Conservation (phyloP, 331 rosid species). For the Phaseolus coccineus region DNA sequence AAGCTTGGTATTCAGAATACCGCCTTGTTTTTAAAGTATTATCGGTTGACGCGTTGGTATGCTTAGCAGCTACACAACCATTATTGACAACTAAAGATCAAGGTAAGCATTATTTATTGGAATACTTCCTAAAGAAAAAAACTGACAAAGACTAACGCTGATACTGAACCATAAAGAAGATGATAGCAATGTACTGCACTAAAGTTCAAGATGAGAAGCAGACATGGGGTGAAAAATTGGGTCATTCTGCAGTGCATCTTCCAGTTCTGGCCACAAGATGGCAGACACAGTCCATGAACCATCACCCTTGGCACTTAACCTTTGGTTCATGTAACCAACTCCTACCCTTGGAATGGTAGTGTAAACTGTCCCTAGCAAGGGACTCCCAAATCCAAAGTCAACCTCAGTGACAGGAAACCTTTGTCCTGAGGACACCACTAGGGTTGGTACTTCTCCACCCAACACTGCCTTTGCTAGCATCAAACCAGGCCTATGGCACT, state of each 20-base stretch:
- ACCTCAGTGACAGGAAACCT: constrained; percentile 74
- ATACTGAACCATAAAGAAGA: not conserved
- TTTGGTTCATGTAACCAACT: constrained; percentile 86
- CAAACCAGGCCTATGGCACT: constrained; percentile 81
- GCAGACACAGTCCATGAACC: constrained; percentile 92
- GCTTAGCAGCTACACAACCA: too few relatives aligned
- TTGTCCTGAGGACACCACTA: constrained; percentile 78
- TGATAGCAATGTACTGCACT: not conserved
- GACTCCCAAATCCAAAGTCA: constrained; percentile 86
- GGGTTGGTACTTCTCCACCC: constrained; percentile 65
- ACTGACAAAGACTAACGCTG: not conserved
- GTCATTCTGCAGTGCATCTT: constrained; percentile 63
- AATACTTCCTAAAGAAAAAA: not conserved
- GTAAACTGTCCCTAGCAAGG: constrained; percentile 79
- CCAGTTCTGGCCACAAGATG: constrained; percentile 82
- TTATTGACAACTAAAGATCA: not conserved
- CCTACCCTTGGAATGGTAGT: constrained; percentile 68
- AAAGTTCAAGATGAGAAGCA: constrained; percentile 63
- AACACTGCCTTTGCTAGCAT: constrained; percentile 71
- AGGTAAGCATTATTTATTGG: not conserved
- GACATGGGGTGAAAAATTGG: constrained; percentile 77
- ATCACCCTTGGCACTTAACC: constrained; percentile 74
- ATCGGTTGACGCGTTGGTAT: too few relatives aligned
- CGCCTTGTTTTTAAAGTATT: too few relatives aligned
- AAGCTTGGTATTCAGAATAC: too few relatives aligned